Evolutionary conservation across 148 eudicot genomes (phyloP).

Genomic region (Cornus suecica): DNA sequence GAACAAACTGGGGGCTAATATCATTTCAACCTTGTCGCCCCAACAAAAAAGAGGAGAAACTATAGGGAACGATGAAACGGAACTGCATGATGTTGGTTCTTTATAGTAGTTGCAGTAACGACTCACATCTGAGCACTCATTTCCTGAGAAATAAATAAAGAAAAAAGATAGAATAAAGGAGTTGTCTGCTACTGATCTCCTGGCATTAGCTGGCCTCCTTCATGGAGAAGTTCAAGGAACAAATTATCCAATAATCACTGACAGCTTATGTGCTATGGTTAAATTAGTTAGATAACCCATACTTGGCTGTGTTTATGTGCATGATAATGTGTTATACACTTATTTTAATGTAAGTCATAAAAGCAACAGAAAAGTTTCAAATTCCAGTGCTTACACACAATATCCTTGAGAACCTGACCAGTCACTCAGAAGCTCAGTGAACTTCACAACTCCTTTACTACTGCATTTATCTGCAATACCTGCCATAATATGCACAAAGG

Average conservation of each 20-base stretch:
- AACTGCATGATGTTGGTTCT: background rate
- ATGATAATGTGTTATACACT: too few species aligned
- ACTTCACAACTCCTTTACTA: slow-evolving; percentile 23
- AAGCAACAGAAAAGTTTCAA: background rate
- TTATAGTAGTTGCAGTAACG: background rate
- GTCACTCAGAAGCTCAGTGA: slow-evolving; percentile 36
- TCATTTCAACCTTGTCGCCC: too few species aligned
- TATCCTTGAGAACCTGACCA: slow-evolving; percentile 57
- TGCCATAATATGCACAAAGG: slow-evolving; percentile 22
- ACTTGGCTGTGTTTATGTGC: background rate
- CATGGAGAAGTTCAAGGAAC: background rate
- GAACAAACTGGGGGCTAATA: too few species aligned
- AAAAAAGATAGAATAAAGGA: background rate
- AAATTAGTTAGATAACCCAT: background rate
- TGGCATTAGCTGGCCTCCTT: background rate
- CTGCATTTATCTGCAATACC: slow-evolving; percentile 50
- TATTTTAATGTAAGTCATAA: too few species aligned
- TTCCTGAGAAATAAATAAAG: background rate
- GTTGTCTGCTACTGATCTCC: background rate
- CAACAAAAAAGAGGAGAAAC: background rate
- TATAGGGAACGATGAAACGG: background rate
- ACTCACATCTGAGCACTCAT: background rate
- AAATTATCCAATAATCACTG: background rate
- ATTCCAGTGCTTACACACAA: slow-evolving; percentile 43
- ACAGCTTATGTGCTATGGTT: background rate